Evolutionary conservation across 106 monocot species (phyloP).

Genomic region (Dactylorhiza incarnata): DNA sequence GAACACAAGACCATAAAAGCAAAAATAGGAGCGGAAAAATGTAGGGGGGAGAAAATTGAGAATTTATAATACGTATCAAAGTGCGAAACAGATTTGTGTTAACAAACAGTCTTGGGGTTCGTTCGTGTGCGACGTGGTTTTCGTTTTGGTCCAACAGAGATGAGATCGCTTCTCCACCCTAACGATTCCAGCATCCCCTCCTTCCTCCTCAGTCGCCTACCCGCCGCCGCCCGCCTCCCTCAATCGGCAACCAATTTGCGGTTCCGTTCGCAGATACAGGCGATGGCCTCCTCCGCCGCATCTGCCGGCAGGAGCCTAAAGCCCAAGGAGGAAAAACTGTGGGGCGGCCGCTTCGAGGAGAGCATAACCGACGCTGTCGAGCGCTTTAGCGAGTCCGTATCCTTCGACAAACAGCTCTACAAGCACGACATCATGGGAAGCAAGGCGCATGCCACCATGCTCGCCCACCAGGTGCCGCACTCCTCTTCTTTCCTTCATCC

Average conservation of each 20-base stretch:
- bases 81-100: too few species aligned
- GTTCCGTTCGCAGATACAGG: neutral
- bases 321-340: conserved; percentile 68
- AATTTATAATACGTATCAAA: too few species aligned
- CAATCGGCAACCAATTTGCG: neutral
- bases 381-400: conserved; percentile 86
- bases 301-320: neutral
- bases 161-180: conserved; percentile 1
- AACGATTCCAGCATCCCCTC: neutral
- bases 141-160: too few species aligned
- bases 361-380: conserved; percentile 81
- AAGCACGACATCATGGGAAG: conserved; percentile 89
- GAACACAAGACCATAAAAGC: too few species aligned
- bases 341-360: conserved; percentile 90
- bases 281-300: conserved; percentile 1
- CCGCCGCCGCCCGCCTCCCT: neutral
- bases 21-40: too few species aligned
- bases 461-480: conserved; percentile 64
- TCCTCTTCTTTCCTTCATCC: neutral
- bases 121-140: too few species aligned
- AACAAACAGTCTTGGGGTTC: too few species aligned
- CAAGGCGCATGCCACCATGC: conserved; percentile 87
- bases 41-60: too few species aligned
- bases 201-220: neutral
- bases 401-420: conserved; percentile 86